Evolutionary conservation across 768 basidiomycete species (phyloP), one percentile per base, ranked within the genome.

Genomic region (Macrolepiota fuliginosa): DNA sequence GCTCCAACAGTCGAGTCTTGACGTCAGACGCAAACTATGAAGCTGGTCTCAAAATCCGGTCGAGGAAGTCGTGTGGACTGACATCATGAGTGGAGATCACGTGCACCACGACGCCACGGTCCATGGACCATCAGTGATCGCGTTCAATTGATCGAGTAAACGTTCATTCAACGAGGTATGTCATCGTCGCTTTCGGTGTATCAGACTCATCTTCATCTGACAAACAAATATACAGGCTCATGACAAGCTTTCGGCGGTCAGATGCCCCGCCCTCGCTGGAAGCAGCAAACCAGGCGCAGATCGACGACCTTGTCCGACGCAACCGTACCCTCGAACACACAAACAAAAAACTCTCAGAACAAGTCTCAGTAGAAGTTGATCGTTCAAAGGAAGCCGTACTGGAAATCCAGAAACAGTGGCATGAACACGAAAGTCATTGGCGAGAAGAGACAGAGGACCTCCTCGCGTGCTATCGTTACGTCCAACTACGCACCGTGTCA

Each of bases 221-320:
- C 46, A 12, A 13, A n/a, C n/a, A n/a, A 50, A 17, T 37, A 10
- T 39, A 2, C 37, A 40, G 35, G 10, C 29, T 19, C 13, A 59
- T 59, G 58, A 12, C 49, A 9, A 52, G 13, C 37, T 22, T 37
- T 27, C n/a, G 24, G 5, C 56, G 62, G 50, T 72, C 64, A 51
- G 67, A 64, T 50, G 70, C 66, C 54, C 64, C 69, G 22, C 79
- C 77, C 32, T 79, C 85, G 24, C 77, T 89, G 67, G 83, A 84
- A 63, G 77, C 84, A 25, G 80, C 86, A 3, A 83, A 88, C 69
- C 85, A 85, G 62, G 73, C 79, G 2, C 89, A 91, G 69, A 90
- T 92, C 54, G 81, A 87, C 53, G 88, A 92, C 46, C 83, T 92
- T 56, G 87, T 90, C 2, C 83, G 88, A 64, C 80, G 85, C 63